Conservation (phyloP, 768 basidiomycete species). For the Russula brevipes region DNA sequence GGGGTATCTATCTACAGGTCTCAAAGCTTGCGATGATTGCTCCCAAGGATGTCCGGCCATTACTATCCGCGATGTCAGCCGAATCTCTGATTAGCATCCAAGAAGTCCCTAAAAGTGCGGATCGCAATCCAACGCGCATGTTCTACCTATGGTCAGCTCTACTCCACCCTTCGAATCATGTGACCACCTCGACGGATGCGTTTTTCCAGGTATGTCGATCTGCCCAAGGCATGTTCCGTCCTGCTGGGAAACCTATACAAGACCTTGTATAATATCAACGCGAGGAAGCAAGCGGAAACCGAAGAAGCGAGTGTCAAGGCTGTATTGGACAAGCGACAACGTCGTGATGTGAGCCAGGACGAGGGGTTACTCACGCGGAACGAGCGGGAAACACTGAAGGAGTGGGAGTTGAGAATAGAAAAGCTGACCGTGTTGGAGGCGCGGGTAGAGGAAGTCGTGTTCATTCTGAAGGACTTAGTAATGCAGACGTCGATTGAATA, state of each 20-base stretch:
- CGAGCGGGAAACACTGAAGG: conserved; percentile 69
- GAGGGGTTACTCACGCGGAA: conserved; percentile 60
- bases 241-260: conserved; percentile 81
- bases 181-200: conserved; percentile 13
- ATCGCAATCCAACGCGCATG: conserved; percentile 82
- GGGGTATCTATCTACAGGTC: conserved; percentile 46
- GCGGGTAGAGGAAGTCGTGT: conserved; percentile 84
- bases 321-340: conserved; percentile 73
- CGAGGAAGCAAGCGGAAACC: conserved; percentile 67
- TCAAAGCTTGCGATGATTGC: conserved; percentile 93
- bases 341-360: conserved; percentile 80
- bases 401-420: conserved; percentile 69
- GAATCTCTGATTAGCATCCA: conserved; percentile 85
- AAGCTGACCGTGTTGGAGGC: conserved; percentile 76
- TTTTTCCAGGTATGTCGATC: conserved; percentile 76
- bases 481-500: neutral
- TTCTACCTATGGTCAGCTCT: conserved; percentile 81
- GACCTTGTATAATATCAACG: conserved; percentile 79
- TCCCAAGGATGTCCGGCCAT: conserved; percentile 76
- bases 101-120: conserved; percentile 87
- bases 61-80: conserved; percentile 71
- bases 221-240: conserved; percentile 72
- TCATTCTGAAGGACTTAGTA: conserved; percentile 76
- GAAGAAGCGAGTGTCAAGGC: conserved; percentile 60
- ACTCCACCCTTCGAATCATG: neutral